Evolutionary conservation across 2,329 filamentous ascomycete species (phyloP).

Genomic region (Colletotrichum sp.): DNA sequence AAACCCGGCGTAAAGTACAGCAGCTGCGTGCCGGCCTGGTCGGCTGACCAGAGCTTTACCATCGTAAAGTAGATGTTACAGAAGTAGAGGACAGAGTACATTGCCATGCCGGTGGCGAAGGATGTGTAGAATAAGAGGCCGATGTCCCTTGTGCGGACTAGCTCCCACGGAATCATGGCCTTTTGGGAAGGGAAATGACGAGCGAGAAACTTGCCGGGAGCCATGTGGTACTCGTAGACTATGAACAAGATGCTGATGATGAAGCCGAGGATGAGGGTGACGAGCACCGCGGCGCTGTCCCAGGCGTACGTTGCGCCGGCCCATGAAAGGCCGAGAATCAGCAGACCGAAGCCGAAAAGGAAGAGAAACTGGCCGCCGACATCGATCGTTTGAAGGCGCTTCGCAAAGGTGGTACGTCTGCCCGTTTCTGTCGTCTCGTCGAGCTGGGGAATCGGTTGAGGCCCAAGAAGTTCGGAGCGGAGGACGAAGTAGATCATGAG

Average conservation of each 20-base stretch:
- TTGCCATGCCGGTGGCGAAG: conserved; percentile 62
- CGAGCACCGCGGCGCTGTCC: conserved; percentile 53
- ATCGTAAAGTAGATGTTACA: conserved; percentile 72
- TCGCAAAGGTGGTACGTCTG: conserved; percentile 37
- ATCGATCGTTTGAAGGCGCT: conserved; percentile 60
- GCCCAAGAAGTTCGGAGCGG: conserved; percentile 61
- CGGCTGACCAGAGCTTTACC: conserved; percentile 48
- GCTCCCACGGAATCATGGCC: conserved; percentile 68
- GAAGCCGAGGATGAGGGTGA: conserved; percentile 50
- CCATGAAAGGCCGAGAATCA: conserved; percentile 62
- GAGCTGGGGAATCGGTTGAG: conserved; percentile 51
- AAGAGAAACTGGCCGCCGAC: conserved; percentile 62
- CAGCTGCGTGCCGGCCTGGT: conserved; percentile 60
- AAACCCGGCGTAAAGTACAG: conserved; percentile 70
- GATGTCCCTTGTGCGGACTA: conserved; percentile 63
- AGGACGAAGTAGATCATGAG: conserved; percentile 61
- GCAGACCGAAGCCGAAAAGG: conserved; percentile 56
- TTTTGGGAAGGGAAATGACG: conserved; percentile 57
- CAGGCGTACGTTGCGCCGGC: conserved; percentile 59
- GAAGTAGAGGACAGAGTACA: conserved; percentile 67
- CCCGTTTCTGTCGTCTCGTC: conserved; percentile 41
- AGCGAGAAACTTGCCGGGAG: conserved; percentile 50
- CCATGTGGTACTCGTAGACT: conserved; percentile 60
- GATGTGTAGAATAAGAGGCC: conserved; percentile 67
- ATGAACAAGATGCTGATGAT: conserved; percentile 47